phyloP scores from a whole-genome alignment of 192 early-diverging fungal genomes.

The Linnemannia zychae region DNA sequence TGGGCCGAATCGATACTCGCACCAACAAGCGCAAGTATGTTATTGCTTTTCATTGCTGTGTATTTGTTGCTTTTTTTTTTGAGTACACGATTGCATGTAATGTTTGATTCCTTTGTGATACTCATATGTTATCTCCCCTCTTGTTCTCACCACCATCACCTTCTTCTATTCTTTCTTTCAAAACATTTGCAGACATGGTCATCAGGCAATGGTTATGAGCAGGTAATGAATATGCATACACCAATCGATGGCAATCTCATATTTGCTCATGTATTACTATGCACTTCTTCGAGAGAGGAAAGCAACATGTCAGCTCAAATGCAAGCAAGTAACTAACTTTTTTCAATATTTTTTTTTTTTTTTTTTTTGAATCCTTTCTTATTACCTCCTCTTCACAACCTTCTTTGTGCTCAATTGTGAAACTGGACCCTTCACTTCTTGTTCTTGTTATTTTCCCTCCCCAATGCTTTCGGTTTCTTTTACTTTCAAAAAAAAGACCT shows the following conservation, averaged over 20 bases:
- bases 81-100: background rate
- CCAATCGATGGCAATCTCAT: background rate
- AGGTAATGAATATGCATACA: slow-evolving; percentile 22
- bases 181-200: slow-evolving; percentile 28
- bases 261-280: background rate
- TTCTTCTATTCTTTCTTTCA: background rate
- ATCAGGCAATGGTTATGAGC: slow-evolving; percentile 55
- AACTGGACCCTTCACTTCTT: background rate
- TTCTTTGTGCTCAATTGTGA: slow-evolving; percentile 7
- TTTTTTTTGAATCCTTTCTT: background rate
- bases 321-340: background rate
- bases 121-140: background rate
- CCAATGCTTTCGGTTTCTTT: background rate
- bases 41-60: background rate
- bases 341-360: background rate
- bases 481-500: background rate
- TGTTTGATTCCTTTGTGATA: slow-evolving; percentile 11
- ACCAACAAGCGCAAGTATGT: slow-evolving; percentile 46
- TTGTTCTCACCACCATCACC: too few species aligned
- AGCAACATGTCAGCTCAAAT: slow-evolving; percentile 7
- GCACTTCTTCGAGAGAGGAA: background rate
- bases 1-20: slow-evolving; percentile 48
- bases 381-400: background rate
- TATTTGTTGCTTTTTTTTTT: background rate
- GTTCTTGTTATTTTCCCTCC: background rate